A percentile compares a stretch with the other conserved stretches of the same genome.
Conservation (phyloP, 2,329 filamentous ascomycete genomes). For the Ophiocordyceps sinensis region DNA sequence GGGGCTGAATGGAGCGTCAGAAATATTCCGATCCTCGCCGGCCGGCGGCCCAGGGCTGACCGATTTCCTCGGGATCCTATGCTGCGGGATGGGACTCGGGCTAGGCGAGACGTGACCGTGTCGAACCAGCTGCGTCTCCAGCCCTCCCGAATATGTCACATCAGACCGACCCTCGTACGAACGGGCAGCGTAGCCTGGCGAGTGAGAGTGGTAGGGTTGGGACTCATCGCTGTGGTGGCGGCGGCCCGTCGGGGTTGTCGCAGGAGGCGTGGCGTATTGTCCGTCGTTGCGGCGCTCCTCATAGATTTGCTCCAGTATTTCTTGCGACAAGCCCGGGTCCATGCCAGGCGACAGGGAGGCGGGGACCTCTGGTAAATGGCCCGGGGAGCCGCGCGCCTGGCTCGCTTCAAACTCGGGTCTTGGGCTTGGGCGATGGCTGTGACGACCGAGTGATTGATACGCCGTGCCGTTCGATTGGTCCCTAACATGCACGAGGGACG, state of each 20-base stretch:
- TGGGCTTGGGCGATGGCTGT: slow-evolving; percentile 15
- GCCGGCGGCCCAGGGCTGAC: slow-evolving; percentile 53
- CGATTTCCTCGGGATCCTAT: slow-evolving; percentile 54
- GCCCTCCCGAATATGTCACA: slow-evolving; percentile 22
- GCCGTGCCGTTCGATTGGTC: slow-evolving; percentile 21
- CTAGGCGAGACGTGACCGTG: slow-evolving; percentile 23
- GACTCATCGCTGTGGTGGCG: slow-evolving; percentile 19
- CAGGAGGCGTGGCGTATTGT: slow-evolving; percentile 26
- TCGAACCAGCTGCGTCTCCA: slow-evolving; percentile 11
- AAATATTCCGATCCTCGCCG: slow-evolving; percentile 34
- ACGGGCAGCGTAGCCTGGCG: slow-evolving; percentile 21
- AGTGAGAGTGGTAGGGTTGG: slow-evolving; percentile 11
- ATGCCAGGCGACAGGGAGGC: slow-evolving; percentile 46
- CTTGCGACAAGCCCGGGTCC: slow-evolving; percentile 38
- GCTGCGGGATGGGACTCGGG: slow-evolving; percentile 28
- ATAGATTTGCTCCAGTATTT: slow-evolving; percentile 43
- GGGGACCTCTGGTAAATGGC: slow-evolving; percentile 35
- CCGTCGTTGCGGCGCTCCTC: slow-evolving; percentile 35
- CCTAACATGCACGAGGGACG: slow-evolving; percentile 16
- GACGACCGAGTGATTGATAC: slow-evolving; percentile 15
- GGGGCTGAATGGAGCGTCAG: slow-evolving; percentile 56
- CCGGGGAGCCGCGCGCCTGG: slow-evolving; percentile 15
- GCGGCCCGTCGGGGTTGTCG: slow-evolving; percentile 26
- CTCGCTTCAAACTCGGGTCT: slow-evolving; percentile 22
- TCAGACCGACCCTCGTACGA: slow-evolving; percentile 27